Evolutionary conservation across 768 basidiomycete species (phyloP), one percentile per base, ranked within the genome.

Genomic region (Mycena albidolilacea): DNA sequence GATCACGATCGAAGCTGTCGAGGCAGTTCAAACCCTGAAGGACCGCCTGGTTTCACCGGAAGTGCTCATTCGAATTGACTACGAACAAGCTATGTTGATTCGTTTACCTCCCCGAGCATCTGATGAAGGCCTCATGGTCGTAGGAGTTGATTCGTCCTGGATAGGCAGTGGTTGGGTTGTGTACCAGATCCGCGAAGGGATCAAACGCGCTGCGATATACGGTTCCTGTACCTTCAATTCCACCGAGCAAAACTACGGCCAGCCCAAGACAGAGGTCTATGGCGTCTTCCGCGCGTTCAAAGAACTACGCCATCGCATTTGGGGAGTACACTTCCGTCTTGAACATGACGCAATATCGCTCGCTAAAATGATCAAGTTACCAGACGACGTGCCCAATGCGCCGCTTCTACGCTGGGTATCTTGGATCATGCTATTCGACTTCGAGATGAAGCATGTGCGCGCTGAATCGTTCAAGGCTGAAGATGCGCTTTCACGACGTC

Each of bases 201-300:
- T 75, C 2, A 76, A 78, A 41, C 71, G 74, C 14, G 83, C 79
- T 0, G 77, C 80, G 0, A 44, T 80, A 0, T 85, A 75, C 70
- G 81, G 83, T 0, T 84, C 82, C 0, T 79, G 81, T 64, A 83
- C 82, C 0, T 84, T 79, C 74, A 85, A 80, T 43, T 72, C 81
- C 0, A 64, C 68, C 0, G 81, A 85, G 71, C 70, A 77, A 0
- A 67, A 77, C 3, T 86, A 85, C 64, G 82, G 82, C 0, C 84
- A 85, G 69, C 77, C 83, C 0, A 85, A 86, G 64, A 64, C 82
- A 0, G 83, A 86, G 66, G 77, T 86, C 0, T 87, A 83, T 58
- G 82, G 85, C 0, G 59, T 85, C 0, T 85, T 79, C 60, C 61
- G 82, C 0, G 80, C 82, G 0, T 46, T 86, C 23, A 80, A 79